phyloP scores from a whole-genome alignment of 2,329 filamentous ascomycete species.

The Botrytis paeoniae region DNA sequence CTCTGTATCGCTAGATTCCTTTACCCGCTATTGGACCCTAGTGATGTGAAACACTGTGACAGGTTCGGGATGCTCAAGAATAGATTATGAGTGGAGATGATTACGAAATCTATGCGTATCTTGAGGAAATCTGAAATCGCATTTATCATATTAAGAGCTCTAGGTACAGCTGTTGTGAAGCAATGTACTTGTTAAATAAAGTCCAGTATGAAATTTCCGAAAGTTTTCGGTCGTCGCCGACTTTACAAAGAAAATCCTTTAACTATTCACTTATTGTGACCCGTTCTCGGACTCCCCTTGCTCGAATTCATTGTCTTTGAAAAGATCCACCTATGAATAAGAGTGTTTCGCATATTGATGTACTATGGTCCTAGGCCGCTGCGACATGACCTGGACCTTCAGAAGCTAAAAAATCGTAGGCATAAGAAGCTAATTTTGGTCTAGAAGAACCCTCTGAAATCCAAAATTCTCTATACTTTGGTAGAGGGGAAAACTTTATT shows the following conservation, averaged over 20 bases:
- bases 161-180: background rate
- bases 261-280: constrained; percentile 1
- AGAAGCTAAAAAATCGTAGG: background rate
- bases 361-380: background rate
- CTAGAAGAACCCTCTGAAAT: background rate
- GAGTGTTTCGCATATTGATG: background rate
- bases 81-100: constrained; percentile 5
- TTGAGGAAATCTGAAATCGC: constrained; percentile 12
- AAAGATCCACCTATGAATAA: background rate
- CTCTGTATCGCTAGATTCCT: background rate
- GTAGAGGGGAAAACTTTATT: background rate
- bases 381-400: constrained; percentile 1
- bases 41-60: background rate
- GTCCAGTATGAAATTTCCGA: background rate
- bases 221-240: constrained; percentile 5
- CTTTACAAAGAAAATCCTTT: background rate
- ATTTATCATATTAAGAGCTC: constrained; percentile 13
- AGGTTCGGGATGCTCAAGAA: constrained; percentile 4
- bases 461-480: background rate
- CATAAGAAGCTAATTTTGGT: background rate
- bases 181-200: too few species aligned
- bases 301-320: background rate
- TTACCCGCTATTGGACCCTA: background rate
- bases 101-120: constrained; percentile 15
- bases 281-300: constrained; percentile 1